Evolutionary conservation across 192 early-diverging fungal species (phyloP), one percentile per base, ranked within the genome.

Genomic region (Linnemannia hyalina): DNA sequence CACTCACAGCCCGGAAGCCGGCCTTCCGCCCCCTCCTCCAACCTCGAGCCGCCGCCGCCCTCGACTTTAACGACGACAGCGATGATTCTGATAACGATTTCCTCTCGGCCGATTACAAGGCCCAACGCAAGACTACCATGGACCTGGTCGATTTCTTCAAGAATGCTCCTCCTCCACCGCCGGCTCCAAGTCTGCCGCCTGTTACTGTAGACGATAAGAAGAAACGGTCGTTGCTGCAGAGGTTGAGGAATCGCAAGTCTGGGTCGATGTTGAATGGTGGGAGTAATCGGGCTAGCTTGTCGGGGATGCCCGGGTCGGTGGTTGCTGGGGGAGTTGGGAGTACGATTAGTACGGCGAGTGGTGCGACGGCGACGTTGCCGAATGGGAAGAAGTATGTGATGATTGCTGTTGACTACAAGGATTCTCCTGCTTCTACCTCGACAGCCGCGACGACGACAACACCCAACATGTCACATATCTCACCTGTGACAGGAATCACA

Each of bases 371-470:
- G 10, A 81, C 76, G 7, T 18, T 77, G n/a, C 84, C 84, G 7
- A 86, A 86, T 29, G 84, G 84, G 26, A 86, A 77, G 41, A 86
- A 86, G 47, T 86, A 86, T 60, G 41, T 86, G 65, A 86, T 86
- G 84, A 86, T 86, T 69, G 84, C 84, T 10, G 80, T 86, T 6
- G 84, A 86, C 35, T 86, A 86, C 20, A 74, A 86, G n/a, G 70
- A 71, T 36, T 70, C 47, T 32, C 40, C 77, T 18, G 15, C 36
- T 6, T 60, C 42, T 18, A 32, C 3, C 16, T 41, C 16, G 23
- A 42, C 72, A 26, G 40, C 40, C 15, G n/a, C 41, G 36, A 47
- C 11, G 42, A 47, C 3, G 42, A 23, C 8, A n/a, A 40, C 70
- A 20, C 36, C 69, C 16, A 42, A n/a, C 15, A 47, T 42, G 41